Conservation (phyloP, 768 basidiomycete genomes). For the Coprinellus aureogranulatus region DNA sequence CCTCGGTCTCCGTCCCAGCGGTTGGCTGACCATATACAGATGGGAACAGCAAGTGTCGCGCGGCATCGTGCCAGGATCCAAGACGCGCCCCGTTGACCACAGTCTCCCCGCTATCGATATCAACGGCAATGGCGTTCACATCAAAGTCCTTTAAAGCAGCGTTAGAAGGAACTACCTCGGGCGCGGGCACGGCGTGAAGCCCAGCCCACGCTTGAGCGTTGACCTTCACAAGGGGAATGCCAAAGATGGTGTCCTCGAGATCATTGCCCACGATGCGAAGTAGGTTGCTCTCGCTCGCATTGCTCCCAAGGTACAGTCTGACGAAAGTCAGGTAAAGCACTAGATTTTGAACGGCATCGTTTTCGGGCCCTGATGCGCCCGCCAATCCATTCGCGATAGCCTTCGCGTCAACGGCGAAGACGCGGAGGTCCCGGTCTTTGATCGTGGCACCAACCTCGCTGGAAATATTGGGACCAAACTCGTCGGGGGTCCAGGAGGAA, state of each 20-base stretch:
- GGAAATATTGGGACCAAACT: constrained; percentile 69
- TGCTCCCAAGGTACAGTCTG: constrained; percentile 72
- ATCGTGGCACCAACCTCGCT: constrained; percentile 45
- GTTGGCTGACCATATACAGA: constrained; percentile 60
- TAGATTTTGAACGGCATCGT: constrained; percentile 50
- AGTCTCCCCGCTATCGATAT: constrained; percentile 54
- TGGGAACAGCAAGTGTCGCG: constrained; percentile 87
- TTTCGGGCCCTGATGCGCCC: constrained; percentile 27
- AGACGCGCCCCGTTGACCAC: constrained; percentile 60
- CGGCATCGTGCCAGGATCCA: constrained; percentile 79
- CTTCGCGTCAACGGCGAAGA: constrained; percentile 62
- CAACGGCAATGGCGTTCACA: constrained; percentile 72
- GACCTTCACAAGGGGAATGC: constrained; percentile 50
- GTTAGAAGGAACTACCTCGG: constrained; percentile 15
- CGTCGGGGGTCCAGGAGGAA: constrained; percentile 72
- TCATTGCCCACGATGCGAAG: constrained; percentile 47
- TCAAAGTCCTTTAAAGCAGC: constrained; percentile 54
- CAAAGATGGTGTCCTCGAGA: constrained; percentile 46
- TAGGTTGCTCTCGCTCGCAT: constrained; percentile 54
- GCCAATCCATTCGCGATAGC: constrained; percentile 45
- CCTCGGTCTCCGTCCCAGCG: constrained; percentile 33
- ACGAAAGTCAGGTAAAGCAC: constrained; percentile 79
- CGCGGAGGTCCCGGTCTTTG: constrained; percentile 48
- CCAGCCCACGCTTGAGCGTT: constrained; percentile 63
- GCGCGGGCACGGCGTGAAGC: constrained; percentile 52